Base-by-base conservation (phyloP, 2,329 filamentous ascomycete species). In the Talaromyces verruculosus region DNA sequence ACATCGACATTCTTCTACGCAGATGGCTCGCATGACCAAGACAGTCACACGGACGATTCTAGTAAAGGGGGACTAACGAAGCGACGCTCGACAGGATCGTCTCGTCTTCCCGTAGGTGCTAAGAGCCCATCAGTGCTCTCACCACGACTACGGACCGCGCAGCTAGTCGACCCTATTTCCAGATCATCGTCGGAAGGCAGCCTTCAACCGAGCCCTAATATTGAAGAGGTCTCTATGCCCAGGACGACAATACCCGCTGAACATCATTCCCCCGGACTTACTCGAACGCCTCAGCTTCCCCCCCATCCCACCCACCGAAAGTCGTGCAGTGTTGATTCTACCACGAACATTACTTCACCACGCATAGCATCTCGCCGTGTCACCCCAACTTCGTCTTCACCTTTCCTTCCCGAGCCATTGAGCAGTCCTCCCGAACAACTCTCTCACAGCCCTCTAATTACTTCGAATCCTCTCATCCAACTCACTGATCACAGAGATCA, bases 1-100 rank as follows among this genome's bases (percentile, higher is more conserved):
- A 63, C 73, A 4, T 71, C 76, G 1, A 73, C 72, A 5, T 80
- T 80, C 61, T 65, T 77, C 45, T 78, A 79, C 68, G 75, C 78
- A 10, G 77, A 80, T 64, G 78, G 77, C 3, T 67, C 73, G 10
- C 72, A 76, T 33, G 78, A 78, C 61, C 69, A 67, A n/a, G 70
- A 71, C 8, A 70, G 68, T 2, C 61, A 67, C 17, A 62, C 61
- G 2, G 72, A 75, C 13, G 72, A 72, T 22, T 57, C 69, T 10
- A 70, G 59, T 53, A 49, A 65, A 43, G 65, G 68, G 30, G 59
- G 67, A 17, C 65, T 70, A 37, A 28, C 66, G 45, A 73, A 71
- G 64, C 74, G 72, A 25, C 75, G 71, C 49, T 78, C 77, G 47
- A 73, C 68, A 28, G 76, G 77, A 22, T 68, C 74, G 15, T 67